Evolutionary conservation across 2,329 filamentous ascomycete species (phyloP).

Genomic region (Monilinia polystroma): DNA sequence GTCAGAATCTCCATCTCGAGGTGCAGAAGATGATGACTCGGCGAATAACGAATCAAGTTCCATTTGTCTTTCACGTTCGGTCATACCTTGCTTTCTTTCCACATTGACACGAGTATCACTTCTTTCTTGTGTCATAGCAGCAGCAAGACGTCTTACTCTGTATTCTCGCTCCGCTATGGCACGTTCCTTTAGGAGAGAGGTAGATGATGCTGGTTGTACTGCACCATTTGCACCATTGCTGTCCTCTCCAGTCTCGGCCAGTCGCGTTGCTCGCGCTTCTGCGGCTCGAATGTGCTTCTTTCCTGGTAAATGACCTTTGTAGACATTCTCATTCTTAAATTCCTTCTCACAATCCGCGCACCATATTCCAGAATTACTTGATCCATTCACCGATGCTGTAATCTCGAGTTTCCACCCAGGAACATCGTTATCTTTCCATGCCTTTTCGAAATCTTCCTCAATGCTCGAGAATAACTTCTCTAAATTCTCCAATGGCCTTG

Average conservation of each 20-base stretch:
- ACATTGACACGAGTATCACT: constrained; percentile 91
- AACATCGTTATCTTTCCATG: constrained; percentile 78
- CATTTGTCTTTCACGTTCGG: constrained; percentile 89
- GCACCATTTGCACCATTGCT: constrained; percentile 32
- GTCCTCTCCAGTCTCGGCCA: constrained; percentile 42
- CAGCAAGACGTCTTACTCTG: constrained; percentile 74
- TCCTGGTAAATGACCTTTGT: constrained; percentile 81
- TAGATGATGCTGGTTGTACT: constrained; percentile 39
- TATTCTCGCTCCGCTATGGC: constrained; percentile 88
- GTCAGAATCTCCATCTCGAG: constrained; percentile 51
- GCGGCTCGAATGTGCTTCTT: constrained; percentile 91
- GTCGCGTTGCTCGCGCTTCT: constrained; percentile 57
- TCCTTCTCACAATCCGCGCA: constrained; percentile 91
- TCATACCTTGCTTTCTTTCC: constrained; percentile 96
- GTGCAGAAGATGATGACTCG: constrained; percentile 48
- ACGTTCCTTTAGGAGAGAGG: constrained; percentile 71
- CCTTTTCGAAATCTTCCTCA: constrained; percentile 78
- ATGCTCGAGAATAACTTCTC: constrained; percentile 74
- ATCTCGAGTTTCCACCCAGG: constrained; percentile 70
- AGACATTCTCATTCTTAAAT: constrained; percentile 94
- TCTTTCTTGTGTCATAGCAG: constrained; percentile 81
- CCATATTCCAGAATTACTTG: constrained; percentile 69
- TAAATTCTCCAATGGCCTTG: constrained; percentile 80
- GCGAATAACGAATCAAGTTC: constrained; percentile 85
- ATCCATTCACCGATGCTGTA: constrained; percentile 29